Evolutionary conservation across 2,329 filamentous ascomycete genomes (phyloP).

Genomic region (Xylaria sp.): DNA sequence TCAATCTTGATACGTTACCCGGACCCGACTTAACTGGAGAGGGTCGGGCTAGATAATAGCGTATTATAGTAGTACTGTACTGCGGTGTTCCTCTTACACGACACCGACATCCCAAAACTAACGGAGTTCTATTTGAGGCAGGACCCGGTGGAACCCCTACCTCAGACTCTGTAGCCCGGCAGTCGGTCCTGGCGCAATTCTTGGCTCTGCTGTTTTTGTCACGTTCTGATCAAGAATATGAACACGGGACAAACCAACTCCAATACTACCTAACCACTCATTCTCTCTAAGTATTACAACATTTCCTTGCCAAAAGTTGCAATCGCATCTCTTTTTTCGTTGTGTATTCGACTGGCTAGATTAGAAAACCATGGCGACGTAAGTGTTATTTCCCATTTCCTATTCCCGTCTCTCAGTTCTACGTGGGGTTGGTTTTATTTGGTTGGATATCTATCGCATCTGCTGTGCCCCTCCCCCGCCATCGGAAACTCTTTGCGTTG

Average conservation of each 20-base stretch:
- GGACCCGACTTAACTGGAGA: neutral
- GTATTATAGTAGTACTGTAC: conserved; percentile 2
- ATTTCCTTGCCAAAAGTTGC: neutral
- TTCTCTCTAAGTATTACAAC: neutral
- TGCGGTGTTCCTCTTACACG: conserved; percentile 1
- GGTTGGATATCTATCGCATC: neutral
- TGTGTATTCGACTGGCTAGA: too few species aligned
- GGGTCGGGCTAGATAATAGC: neutral
- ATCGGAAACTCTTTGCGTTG: conserved; percentile 26
- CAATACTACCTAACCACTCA: neutral
- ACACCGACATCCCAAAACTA: neutral
- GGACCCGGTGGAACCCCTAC: neutral
- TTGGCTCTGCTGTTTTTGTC: conserved; percentile 1
- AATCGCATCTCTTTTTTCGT: neutral
- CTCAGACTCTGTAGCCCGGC: neutral
- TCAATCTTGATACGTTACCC: neutral
- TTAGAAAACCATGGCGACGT: conserved; percentile 47
- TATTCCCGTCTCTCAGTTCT: neutral
- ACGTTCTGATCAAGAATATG: neutral
- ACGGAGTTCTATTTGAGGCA: conserved; percentile 22
- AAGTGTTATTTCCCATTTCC: conserved; percentile 32
- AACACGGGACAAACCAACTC: conserved; percentile 1
- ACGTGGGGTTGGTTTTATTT: conserved; percentile 1
- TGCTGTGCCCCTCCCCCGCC: conserved; percentile 44
- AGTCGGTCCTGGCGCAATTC: conserved; percentile 1